Base-by-base conservation (phyloP, 2,329 filamentous ascomycete species). In the Exophiala sideris region DNA sequence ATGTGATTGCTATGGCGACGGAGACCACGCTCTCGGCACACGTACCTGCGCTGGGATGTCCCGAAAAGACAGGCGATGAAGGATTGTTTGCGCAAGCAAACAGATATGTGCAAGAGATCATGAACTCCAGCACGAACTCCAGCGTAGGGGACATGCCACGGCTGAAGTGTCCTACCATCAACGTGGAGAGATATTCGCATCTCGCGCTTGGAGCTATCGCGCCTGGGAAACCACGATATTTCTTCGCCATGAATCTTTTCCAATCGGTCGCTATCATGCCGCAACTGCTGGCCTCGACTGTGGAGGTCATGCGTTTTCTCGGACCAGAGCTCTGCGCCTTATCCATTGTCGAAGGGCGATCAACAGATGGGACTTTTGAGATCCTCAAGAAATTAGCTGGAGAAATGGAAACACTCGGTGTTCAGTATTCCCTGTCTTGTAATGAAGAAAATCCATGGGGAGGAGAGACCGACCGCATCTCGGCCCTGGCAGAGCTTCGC, bases 261-360 rank as follows among this genome's bases (percentile, higher is more conserved):
- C 65, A 82, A 53, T 71, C 71, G 48, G 60, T 71, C 2, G 41
- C 64, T 0, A 61, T 82, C 1, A 72, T 83, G 3, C 76, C 79
- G 0, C 74, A 76, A 1, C 68, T 83, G 2, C 61, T 84, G 7
- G 76, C 78, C 1, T 78, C 76, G 24, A 69, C 84, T 5, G 56
- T 83, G 20, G 74, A 82, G 60, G 70, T 70, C 1, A 73, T 80
- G 5, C 67, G 64, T 1, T 80, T 78, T 59, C 71, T 84, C 0
- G 79, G 80, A 0, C 73, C 78, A 0, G 58, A 74, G n/a, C 70
- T 72, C 50, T 83, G 79, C 59, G 77, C 73, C 0, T 66, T 84
- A 1, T 82, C 79, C 1, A 76, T 83, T 24, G 71, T 83, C n/a
- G 80, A 82, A 54, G 80, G 80, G 9, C 72, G 78, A 59, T 83